Conservation (phyloP, 2,329 filamentous ascomycete genomes). For the Ophiostoma sp. region DNA sequence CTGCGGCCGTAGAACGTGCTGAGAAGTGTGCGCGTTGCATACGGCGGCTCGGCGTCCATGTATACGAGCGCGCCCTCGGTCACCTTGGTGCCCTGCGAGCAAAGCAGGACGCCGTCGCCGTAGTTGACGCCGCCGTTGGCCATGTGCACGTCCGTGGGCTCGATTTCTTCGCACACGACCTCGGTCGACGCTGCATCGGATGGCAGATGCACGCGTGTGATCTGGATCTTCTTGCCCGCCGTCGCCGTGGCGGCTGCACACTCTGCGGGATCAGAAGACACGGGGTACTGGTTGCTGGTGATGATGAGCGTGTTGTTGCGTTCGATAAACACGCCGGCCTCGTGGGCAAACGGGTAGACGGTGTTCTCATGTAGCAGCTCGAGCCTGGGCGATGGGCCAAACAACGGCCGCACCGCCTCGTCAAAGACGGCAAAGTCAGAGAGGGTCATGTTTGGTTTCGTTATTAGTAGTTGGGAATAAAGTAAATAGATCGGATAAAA, state of each 20-base stretch:
- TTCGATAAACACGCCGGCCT: slow-evolving; percentile 23
- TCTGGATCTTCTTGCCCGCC: slow-evolving; percentile 15
- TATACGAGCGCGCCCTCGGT: slow-evolving; percentile 35
- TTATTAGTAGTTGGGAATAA: neutral
- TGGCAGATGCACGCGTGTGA: slow-evolving; percentile 18
- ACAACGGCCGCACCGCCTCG: slow-evolving; percentile 14
- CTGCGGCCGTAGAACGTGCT: slow-evolving; percentile 40
- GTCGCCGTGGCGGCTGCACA: slow-evolving; percentile 7
- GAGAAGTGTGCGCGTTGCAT: slow-evolving; percentile 34
- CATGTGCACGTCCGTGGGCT: slow-evolving; percentile 14
- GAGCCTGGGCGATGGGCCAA: slow-evolving; percentile 24
- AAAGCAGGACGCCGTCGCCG: slow-evolving; percentile 33
- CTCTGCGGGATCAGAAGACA: neutral
- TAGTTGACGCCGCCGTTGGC: slow-evolving; percentile 31
- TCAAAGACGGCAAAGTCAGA: slow-evolving; percentile 18
- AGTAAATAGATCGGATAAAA: neutral
- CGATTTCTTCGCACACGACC: slow-evolving; percentile 17
- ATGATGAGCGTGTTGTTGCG: slow-evolving; percentile 19
- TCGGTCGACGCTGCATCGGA: neutral
- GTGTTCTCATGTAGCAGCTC: slow-evolving; percentile 33
- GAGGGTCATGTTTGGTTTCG: slow-evolving; percentile 1
- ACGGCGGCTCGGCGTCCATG: slow-evolving; percentile 33
- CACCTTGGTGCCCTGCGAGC: slow-evolving; percentile 27
- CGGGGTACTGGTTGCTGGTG: slow-evolving; percentile 21
- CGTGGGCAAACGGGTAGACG: slow-evolving; percentile 23